Evolutionary conservation across 345 rosid species (phyloP).

Genomic region (Garcia nutans): DNA sequence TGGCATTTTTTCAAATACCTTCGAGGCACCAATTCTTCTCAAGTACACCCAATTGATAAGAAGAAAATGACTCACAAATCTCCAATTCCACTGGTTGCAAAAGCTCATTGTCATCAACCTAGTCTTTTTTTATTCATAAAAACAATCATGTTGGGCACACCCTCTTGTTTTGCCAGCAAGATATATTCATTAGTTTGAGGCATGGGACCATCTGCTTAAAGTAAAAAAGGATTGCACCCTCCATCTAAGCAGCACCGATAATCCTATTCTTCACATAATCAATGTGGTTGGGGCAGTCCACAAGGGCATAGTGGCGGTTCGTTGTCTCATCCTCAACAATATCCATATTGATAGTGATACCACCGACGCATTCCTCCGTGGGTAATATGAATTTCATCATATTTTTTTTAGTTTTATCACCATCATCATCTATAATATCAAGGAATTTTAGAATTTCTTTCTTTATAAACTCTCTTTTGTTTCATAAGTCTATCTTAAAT

Average conservation of each 20-base stretch:
- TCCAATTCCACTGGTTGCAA: slow-evolving; percentile 88
- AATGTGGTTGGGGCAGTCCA: slow-evolving; percentile 88
- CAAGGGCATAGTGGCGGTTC: slow-evolving; percentile 85
- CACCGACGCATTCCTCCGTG: slow-evolving; percentile 87
- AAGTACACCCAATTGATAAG: slow-evolving; percentile 50
- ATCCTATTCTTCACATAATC: slow-evolving; percentile 93
- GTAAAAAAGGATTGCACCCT: slow-evolving; percentile 81
- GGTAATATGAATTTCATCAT: slow-evolving; percentile 90
- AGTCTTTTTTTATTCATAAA: slow-evolving; percentile 89
- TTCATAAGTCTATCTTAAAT: too few relatives aligned
- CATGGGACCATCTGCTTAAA: slow-evolving; percentile 89
- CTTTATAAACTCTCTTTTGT: too few relatives aligned
- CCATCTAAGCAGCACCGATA: slow-evolving; percentile 88
- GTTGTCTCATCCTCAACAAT: slow-evolving; percentile 88
- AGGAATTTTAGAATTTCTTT: too few relatives aligned
- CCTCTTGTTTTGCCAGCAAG: slow-evolving; percentile 37
- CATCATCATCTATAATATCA: too few relatives aligned
- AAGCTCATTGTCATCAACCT: slow-evolving; percentile 85
- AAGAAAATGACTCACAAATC: slow-evolving; percentile 78
- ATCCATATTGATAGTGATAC: slow-evolving; percentile 89
- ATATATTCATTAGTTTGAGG: slow-evolving; percentile 92
- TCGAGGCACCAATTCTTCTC: too few relatives aligned
- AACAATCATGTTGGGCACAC: slow-evolving; percentile 22
- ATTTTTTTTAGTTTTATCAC: slow-evolving; percentile 26
- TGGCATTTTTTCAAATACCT: too few relatives aligned